Conservation (phyloP, 1,284 basidiomycete genomes). For the Anthracocystis panici-leucophaei region DNA sequence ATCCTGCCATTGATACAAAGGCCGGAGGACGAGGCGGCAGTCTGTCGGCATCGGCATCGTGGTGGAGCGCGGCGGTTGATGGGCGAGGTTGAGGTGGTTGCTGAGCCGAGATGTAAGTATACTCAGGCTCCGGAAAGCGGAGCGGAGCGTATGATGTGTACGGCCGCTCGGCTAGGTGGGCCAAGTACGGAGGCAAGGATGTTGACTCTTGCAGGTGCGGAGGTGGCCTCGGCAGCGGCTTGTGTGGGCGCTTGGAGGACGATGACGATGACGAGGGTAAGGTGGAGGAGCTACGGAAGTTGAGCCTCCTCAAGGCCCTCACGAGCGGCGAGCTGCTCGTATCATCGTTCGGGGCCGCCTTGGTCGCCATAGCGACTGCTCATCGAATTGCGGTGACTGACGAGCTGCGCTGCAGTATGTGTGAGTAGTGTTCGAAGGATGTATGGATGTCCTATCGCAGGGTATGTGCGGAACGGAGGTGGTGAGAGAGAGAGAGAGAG, state of each 20-base stretch:
- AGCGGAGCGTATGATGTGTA: background rate
- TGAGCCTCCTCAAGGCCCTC: background rate
- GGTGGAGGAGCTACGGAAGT: background rate
- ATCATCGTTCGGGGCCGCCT: background rate
- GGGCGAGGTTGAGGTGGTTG: background rate
- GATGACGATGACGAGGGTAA: background rate
- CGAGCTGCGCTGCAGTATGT: background rate
- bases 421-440: no score
- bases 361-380: slow-evolving; percentile 5
- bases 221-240: slow-evolving; percentile 2
- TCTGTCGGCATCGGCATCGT: background rate
- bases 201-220: background rate
- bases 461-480: background rate
- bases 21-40: slow-evolving; percentile 6
- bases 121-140: background rate
- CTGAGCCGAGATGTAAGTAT: background rate
- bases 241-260: background rate
- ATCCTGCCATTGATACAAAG: background rate
- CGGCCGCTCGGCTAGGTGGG: slow-evolving; percentile 12
- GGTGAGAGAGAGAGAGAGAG: background rate
- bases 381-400: background rate
- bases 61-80: background rate
- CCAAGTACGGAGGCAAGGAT: slow-evolving; percentile 28
- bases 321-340: background rate
- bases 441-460: no score